These are phyloP conservation scores for Elongisporangium anandrum DNA, from an alignment of 352 stramenopile species.

Conservation along the genomic window DNA sequence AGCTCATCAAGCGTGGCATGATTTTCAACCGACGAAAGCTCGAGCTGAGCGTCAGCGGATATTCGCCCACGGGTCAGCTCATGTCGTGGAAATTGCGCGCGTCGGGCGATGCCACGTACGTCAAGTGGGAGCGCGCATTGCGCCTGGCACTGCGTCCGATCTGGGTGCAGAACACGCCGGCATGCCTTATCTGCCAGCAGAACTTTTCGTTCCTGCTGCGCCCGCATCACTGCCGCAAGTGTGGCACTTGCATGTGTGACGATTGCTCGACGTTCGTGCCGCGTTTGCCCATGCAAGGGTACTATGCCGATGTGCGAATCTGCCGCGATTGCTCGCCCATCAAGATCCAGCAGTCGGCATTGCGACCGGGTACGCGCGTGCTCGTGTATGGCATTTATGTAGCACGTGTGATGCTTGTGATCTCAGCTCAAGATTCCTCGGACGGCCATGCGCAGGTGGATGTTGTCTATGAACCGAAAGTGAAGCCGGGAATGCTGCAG, in stretches of 20 bases:
- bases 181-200: conserved; percentile 73
- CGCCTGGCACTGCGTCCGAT: conserved; percentile 69
- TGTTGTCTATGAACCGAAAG: conserved; percentile 47
- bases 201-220: conserved; percentile 72
- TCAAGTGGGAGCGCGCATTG: conserved; percentile 81
- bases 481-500: not conserved
- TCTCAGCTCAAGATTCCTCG: conserved; percentile 56
- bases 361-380: conserved; percentile 67
- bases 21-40: conserved; percentile 80
- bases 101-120: conserved; percentile 60
- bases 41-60: conserved; percentile 80
- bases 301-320: conserved; percentile 81
- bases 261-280: conserved; percentile 77
- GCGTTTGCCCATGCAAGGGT: conserved; percentile 73
- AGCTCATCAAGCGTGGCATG: conserved; percentile 61
- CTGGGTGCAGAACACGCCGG: conserved; percentile 72
- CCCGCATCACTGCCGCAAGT: conserved; percentile 82
- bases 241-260: conserved; percentile 82
- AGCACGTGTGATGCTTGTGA: conserved; percentile 53
- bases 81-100: conserved; percentile 80
- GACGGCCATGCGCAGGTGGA: conserved; percentile 54
- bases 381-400: conserved; percentile 72
- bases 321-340: conserved; percentile 76
- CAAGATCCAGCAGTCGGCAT: conserved; percentile 59
- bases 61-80: conserved; percentile 69